Evolutionary conservation across 2,329 filamentous ascomycete species (phyloP), one percentile per base, ranked within the genome.

Genomic region (Aspergillus fijiensis): DNA sequence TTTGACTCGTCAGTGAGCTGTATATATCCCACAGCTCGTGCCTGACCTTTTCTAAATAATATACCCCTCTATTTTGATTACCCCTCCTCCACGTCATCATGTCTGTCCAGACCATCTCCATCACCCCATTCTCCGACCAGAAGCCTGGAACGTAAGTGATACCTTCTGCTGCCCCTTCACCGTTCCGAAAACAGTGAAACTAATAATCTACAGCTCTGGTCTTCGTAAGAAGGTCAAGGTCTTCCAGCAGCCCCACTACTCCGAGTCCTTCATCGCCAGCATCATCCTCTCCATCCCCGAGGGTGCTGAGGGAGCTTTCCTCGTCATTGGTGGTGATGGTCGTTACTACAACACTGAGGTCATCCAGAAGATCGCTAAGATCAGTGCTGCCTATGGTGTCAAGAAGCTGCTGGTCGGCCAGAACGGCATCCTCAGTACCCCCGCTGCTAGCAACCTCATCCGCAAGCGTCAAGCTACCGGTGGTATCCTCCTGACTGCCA

Each of bases 161-260:
- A 35, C 48, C 35, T 45, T 53, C 52, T 54, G 51, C 48, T 50
- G 19, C 48, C 42, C 55, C 39, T 50, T 69, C 67, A 63, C 65
- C 67, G 42, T 23, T 29, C 39, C 33, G 16, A 49, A 23, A 23
- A 23, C 23, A 4, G 23, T 23, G 23, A 4, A 33, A 11, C 51
- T 45, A 49, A n/a, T 42, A 16, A 19, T 51, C 51, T 63, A 59
- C 72, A 98, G 94, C 69, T 99, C 95, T 68, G 95, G 95, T 79
- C 92, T 99, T 78, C 92, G 95, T 67, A 99, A 99, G 82, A 98
- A 96, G 87, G 95, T 98, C 81, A 92, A 91, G 74, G 91, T 96
- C 76, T 99, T 99, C 84, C 92, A 99, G 79, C 84, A 97, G 80
- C 84, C 88, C 62, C 86, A 99, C 81, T 99, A 99, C 85, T 93